Evolutionary conservation across 495 filamentous ascomycete species (phyloP).

Genomic region (Terfezia claveryi): DNA sequence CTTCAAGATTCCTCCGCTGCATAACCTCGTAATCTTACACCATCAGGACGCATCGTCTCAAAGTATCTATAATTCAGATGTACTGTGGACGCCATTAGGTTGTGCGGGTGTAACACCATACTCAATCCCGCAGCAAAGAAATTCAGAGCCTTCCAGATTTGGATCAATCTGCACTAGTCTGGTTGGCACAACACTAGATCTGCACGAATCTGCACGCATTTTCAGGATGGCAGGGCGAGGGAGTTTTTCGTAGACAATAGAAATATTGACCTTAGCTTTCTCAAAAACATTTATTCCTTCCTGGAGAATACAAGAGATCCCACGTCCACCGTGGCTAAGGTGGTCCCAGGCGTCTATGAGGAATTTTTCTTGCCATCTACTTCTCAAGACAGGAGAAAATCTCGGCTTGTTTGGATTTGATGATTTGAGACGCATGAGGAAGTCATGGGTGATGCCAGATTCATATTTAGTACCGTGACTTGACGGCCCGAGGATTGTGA

Average conservation of each 20-base stretch:
- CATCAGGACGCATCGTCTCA: conserved; percentile 63
- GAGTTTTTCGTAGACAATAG: conserved; percentile 79
- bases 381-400: conserved; percentile 44
- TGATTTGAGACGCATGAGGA: conserved; percentile 84
- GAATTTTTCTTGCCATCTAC: conserved; percentile 70
- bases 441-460: conserved; percentile 22
- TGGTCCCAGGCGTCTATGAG: conserved; percentile 71
- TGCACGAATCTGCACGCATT: conserved; percentile 86
- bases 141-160: conserved; percentile 46
- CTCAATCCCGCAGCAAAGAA: conserved; percentile 94
- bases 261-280: conserved; percentile 91
- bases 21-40: too few relatives aligned
- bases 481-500: too few relatives aligned
- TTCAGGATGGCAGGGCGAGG: conserved; percentile 71
- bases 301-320: conserved; percentile 80
- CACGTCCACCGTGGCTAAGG: conserved; percentile 52
- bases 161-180: too few relatives aligned
- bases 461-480: too few relatives aligned
- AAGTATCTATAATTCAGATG: conserved; percentile 99
- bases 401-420: conserved; percentile 71
- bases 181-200: too few relatives aligned
- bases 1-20: too few relatives aligned
- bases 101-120: conserved; percentile 74
- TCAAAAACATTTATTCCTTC: conserved; percentile 95
- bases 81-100: conserved; percentile 93